A percentile compares a stretch with the other conserved stretches of the same genome.
Conservation (phyloP, 1,139 yeast genomes). For the Diutina sp. region DNA sequence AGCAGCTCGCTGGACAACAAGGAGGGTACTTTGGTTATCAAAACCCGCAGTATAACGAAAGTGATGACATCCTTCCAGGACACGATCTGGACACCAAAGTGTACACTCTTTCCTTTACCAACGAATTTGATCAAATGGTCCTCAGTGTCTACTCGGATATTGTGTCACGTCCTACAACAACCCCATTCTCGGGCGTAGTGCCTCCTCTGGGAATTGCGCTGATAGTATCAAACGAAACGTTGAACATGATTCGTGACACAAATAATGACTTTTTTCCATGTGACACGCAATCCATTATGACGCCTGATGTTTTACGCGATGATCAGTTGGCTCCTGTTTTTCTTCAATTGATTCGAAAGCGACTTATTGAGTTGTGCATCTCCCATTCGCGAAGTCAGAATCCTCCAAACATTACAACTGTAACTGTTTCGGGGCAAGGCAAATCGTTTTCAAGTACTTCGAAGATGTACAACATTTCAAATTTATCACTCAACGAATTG, state of each 20-base stretch:
- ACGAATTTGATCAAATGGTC: constrained; percentile 24
- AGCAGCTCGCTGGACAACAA: constrained; percentile 12
- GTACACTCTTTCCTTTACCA: constrained; percentile 24
- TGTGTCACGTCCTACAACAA: constrained; percentile 30
- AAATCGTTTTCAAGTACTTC: background rate
- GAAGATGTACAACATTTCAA: constrained; percentile 16
- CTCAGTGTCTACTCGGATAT: constrained; percentile 22
- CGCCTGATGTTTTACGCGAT: constrained; percentile 20
- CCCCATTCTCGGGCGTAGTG: constrained; percentile 29
- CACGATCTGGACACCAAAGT: constrained; percentile 22
- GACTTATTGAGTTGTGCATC: constrained; percentile 27
- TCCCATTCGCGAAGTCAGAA: background rate
- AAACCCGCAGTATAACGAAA: constrained; percentile 18
- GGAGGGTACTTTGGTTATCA: constrained; percentile 10
- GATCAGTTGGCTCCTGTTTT: constrained; percentile 27
- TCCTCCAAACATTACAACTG: background rate
- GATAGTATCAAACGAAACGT: constrained; percentile 30
- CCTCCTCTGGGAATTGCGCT: constrained; percentile 36
- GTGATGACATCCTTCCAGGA: constrained; percentile 24
- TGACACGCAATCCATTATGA: constrained; percentile 24
- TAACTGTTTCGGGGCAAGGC: background rate
- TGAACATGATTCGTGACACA: constrained; percentile 8
- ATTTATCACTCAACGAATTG: constrained; percentile 28
- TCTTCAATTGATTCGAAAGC: constrained; percentile 28
- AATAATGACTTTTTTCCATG: constrained; percentile 9